These are phyloP conservation scores for Sclerotinia spermophila DNA, from an alignment of 2,329 filamentous ascomycete genomes.

Conservation along the genomic window DNA sequence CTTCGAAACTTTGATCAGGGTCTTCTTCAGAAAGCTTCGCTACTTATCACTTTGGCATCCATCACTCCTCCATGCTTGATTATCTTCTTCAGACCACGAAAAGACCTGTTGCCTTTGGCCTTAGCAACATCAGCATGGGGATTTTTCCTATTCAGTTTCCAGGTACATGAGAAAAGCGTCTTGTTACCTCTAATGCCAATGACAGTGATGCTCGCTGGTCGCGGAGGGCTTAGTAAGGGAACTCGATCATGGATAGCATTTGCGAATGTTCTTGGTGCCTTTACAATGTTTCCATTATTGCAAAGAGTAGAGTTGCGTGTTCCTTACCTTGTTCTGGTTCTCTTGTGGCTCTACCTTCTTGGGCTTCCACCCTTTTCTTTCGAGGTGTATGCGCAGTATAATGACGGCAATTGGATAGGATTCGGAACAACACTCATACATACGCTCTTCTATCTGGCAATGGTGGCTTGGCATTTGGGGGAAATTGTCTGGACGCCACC, in stretches of 20 bases:
- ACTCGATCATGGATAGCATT: constrained; percentile 92
- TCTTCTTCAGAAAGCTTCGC: constrained; percentile 71
- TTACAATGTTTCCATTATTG: constrained; percentile 92
- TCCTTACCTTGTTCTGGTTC: constrained; percentile 79
- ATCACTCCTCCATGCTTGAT: constrained; percentile 77
- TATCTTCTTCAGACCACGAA: constrained; percentile 74
- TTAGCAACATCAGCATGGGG: constrained; percentile 87
- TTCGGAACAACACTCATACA: constrained; percentile 68
- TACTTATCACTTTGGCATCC: constrained; percentile 68
- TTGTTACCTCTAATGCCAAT: constrained; percentile 88
- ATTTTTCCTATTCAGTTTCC: constrained; percentile 96
- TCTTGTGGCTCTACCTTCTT: constrained; percentile 88
- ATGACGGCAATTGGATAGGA: constrained; percentile 44
- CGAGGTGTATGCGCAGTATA: constrained; percentile 60
- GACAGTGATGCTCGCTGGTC: constrained; percentile 79
- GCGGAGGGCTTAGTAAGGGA: constrained; percentile 71
- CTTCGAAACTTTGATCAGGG: constrained; percentile 68
- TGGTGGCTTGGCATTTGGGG: constrained; percentile 76
- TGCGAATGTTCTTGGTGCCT: constrained; percentile 81
- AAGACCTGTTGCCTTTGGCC: constrained; percentile 71
- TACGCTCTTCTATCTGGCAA: constrained; percentile 68
- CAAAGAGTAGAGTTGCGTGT: constrained; percentile 77
- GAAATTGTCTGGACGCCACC: constrained; percentile 69
- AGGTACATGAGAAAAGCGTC: constrained; percentile 98
- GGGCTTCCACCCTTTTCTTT: constrained; percentile 78